Evolutionary conservation across 2,329 filamentous ascomycete species (phyloP), one percentile per base, ranked within the genome.

Genomic region (Nemania sp.): DNA sequence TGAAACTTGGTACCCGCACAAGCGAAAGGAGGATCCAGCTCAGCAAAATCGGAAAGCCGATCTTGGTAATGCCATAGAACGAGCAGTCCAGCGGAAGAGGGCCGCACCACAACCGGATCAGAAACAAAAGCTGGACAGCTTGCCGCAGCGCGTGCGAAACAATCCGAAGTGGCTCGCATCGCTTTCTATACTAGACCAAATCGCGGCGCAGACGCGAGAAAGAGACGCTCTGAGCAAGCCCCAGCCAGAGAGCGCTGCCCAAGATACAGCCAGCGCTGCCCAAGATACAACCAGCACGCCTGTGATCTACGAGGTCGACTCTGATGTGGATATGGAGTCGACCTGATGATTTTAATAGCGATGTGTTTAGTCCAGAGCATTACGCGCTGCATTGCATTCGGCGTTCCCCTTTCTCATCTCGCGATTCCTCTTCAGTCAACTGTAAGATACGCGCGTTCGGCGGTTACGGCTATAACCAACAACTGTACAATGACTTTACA

Each of bases 1-100:
- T 0, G 62, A 73, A 3, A 67, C 69, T 15, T 84, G 80, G 80
- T 69, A 75, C 44, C 64, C 61, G 12, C 64, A 67, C 14, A 85
- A 83, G 55, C 70, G 75, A 28, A 62, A 65, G 1, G 81, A 85
- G 52, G 82, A 85, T 24, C 62, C 68, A 33, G 66, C 65, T 1
- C 77, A 82, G 2, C 76, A 75, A 4, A 72, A 70, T 3, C 73
- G 78, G 15, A 85, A 85, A 59, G 48, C 30, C 5, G 78, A 77
- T 59, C 78, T 81, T 41, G 80, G 81, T 17, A 75, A 73, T 53
- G 75, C 73, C 0, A 65, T 69, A 0, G 64, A 57, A 15, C 59
- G 63, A 41, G 30, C 45, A 5, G 61, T 51, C 3, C 36, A 71
- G 41, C 72, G 77, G 9, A 64, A 74, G 57, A 71, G 64, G 23